Percentiles rank a stretch among this genome's conserved stretches.
Evolutionary conservation across 495 filamentous ascomycete species (phyloP).

Genomic region (Chaetomium tenue): DNA sequence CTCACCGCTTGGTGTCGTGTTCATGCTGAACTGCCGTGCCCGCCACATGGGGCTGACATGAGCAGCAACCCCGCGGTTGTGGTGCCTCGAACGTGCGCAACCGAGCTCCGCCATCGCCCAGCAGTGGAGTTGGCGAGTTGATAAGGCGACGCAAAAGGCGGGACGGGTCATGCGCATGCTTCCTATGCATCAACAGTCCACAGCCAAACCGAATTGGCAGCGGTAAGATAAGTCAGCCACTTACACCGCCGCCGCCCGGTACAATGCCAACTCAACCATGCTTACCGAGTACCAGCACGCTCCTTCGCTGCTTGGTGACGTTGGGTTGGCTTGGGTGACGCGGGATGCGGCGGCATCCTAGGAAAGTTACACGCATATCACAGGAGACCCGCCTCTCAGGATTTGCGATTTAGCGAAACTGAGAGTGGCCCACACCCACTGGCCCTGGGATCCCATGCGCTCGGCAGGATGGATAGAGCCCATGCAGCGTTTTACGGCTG

Average conservation of each 20-base stretch:
- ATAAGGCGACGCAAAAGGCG: neutral
- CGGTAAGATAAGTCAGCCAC: conserved; percentile 6
- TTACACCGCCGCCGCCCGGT: conserved; percentile 3
- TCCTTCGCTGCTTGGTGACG: conserved; percentile 7
- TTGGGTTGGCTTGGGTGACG: neutral
- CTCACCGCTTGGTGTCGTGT: conserved; percentile 4
- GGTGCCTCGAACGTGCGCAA: neutral
- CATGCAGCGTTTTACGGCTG: conserved; percentile 13
- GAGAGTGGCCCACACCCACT: conserved; percentile 5
- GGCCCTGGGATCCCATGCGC: conserved; percentile 18
- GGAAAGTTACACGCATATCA: conserved; percentile 8
- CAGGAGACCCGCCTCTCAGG: conserved; percentile 24
- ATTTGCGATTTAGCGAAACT: conserved; percentile 22
- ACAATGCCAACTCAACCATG: conserved; percentile 9
- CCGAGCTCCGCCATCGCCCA: conserved; percentile 5
- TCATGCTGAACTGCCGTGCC: neutral
- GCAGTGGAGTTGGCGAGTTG: conserved; percentile 10
- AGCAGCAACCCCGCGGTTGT: conserved; percentile 13
- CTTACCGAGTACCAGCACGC: neutral
- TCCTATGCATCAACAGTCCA: neutral
- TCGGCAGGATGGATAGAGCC: conserved; percentile 14
- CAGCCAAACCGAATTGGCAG: neutral
- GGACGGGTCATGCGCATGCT: conserved; percentile 1
- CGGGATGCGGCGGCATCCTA: conserved; percentile 17
- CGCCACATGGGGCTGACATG: conserved; percentile 7